A percentile compares a stretch with the other conserved stretches of the same genome.
Evolutionary conservation across 202 grass and related monocot genomes (phyloP).

Genomic region (Thinopyrum obtusiflorum): DNA sequence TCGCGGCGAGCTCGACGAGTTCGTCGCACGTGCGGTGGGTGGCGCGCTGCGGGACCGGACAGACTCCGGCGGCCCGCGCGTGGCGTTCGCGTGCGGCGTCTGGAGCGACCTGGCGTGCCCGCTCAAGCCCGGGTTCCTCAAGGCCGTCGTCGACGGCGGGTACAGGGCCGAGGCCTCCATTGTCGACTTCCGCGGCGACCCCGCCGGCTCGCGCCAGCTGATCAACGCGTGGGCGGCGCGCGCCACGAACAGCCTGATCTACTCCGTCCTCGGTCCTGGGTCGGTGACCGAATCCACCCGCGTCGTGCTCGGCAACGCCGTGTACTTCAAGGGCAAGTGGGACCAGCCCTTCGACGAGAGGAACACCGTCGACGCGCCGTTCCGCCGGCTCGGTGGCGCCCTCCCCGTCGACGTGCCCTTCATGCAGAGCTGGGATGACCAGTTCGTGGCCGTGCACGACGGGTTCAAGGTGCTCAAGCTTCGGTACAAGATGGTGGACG

Average conservation of each 20-base stretch:
- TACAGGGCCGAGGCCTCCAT: neutral
- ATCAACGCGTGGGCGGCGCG: neutral
- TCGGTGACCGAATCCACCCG: neutral
- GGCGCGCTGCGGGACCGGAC: neutral
- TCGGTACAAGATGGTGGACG: neutral
- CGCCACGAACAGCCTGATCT: neutral
- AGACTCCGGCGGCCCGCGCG: neutral
- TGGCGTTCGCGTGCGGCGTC: neutral
- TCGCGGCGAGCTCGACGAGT: neutral
- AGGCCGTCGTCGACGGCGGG: neutral
- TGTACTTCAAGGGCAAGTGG: constrained; percentile 14
- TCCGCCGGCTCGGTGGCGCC: neutral
- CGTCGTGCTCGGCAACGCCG: neutral
- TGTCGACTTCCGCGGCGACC: neutral
- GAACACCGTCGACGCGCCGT: neutral
- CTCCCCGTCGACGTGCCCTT: neutral
- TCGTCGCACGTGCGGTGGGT: neutral
- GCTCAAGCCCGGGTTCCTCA: neutral
- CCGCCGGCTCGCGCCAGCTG: neutral
- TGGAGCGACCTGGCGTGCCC: neutral
- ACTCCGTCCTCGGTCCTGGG: neutral
- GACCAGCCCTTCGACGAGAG: constrained; percentile 1
- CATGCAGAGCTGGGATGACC: neutral
- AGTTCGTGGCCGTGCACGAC: neutral
- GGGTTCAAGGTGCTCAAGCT: neutral